These are phyloP conservation scores for Melanomma pulvis-pyrius DNA, from an alignment of 495 filamentous ascomycete species.

Conservation along the genomic window DNA sequence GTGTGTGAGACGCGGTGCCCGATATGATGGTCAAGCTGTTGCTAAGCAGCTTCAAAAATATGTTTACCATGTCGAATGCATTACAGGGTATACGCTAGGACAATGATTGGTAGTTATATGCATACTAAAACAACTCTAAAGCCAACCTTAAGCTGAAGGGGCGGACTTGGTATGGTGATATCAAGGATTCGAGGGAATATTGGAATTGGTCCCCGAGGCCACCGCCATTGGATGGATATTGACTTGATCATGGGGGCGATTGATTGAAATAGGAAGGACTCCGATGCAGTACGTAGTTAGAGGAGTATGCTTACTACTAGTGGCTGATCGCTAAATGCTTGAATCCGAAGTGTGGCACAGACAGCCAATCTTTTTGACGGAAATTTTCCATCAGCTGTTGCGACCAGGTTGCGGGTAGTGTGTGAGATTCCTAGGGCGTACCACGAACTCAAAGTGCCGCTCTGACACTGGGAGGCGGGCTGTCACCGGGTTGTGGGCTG, in stretches of 20 bases:
- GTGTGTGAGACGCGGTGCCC: background rate
- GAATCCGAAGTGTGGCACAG: background rate
- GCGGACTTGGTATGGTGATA: background rate
- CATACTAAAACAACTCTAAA: constrained; percentile 11
- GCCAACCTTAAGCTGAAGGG: constrained; percentile 17
- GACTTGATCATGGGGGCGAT: background rate
- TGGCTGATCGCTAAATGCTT: constrained; percentile 22
- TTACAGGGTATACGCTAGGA: background rate
- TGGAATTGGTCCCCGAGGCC: background rate
- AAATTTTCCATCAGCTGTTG: background rate
- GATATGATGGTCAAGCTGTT: background rate
- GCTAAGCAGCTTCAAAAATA: background rate
- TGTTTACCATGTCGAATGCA: background rate
- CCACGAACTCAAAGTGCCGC: background rate
- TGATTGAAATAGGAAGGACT: background rate
- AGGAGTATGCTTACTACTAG: constrained; percentile 20
- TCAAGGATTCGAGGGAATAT: background rate
- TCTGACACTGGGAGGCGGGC: background rate
- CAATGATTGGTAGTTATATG: background rate
- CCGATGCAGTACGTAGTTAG: constrained; percentile 7
- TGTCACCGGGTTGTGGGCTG: background rate
- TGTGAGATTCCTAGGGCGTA: background rate
- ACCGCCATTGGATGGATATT: background rate
- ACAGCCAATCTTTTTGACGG: constrained; percentile 5
- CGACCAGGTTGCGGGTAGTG: background rate